phyloP scores from a whole-genome alignment of 345 rosid species.

The Sonneratia alba region DNA sequence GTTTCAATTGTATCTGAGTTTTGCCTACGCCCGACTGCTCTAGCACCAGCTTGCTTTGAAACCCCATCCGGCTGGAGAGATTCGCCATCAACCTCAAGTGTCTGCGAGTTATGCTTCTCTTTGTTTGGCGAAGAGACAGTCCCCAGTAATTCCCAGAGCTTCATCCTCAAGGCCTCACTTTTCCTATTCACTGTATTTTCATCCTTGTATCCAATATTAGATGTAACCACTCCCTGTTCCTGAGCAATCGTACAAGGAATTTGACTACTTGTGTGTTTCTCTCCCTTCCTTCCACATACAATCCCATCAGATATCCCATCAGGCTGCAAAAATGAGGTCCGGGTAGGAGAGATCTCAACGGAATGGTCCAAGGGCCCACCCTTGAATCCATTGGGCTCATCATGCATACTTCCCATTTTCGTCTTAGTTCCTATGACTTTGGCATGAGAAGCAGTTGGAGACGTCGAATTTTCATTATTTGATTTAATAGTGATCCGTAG shows the following conservation, averaged over 20 bases:
- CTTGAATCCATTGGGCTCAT: slow-evolving; percentile 24
- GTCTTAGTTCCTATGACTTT: slow-evolving; percentile 25
- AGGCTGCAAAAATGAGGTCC: slow-evolving; percentile 27
- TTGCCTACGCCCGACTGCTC: slow-evolving; percentile 30
- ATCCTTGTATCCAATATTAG: slow-evolving; percentile 26
- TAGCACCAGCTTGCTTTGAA: slow-evolving; percentile 20
- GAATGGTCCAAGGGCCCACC: slow-evolving; percentile 24
- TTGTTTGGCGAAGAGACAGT: slow-evolving; percentile 51
- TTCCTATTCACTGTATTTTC: slow-evolving; percentile 25
- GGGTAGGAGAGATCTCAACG: slow-evolving; percentile 22
- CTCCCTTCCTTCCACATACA: slow-evolving; percentile 29
- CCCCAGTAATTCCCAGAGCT: slow-evolving; percentile 71
- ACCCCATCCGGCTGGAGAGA: slow-evolving; percentile 24
- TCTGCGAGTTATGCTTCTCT: slow-evolving; percentile 34
- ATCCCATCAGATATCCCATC: slow-evolving; percentile 25
- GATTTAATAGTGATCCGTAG: slow-evolving; percentile 53
- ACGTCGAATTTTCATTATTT: slow-evolving; percentile 21
- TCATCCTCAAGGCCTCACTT: slow-evolving; percentile 58
- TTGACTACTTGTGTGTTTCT: slow-evolving; percentile 25
- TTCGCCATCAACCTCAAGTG: slow-evolving; percentile 24
- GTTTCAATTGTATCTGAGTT: slow-evolving; percentile 74
- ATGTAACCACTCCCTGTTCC: slow-evolving; percentile 17
- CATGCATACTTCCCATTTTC: slow-evolving; percentile 23
- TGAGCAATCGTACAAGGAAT: slow-evolving; percentile 33
- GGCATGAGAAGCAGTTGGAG: slow-evolving; percentile 20